Evolutionary conservation across 257 asterid species (phyloP), one percentile per base, ranked within the genome.

Genomic region (Gentiana dahurica): DNA sequence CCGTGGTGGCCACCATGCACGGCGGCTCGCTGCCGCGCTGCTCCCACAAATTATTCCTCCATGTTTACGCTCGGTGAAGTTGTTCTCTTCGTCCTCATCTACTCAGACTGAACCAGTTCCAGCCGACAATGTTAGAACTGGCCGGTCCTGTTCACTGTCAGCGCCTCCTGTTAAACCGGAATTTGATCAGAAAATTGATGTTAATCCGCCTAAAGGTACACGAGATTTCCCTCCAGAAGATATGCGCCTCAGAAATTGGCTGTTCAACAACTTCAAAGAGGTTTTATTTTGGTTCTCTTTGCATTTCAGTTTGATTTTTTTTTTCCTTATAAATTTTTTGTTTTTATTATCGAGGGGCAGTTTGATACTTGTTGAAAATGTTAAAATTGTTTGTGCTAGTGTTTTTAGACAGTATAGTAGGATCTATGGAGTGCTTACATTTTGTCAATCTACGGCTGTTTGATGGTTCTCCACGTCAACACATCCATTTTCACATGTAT

Each of bases 221-320:
- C 79, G 96, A 12, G 98, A 91, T 75, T 91, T 91, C 43, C 94
- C 95, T 5, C 98, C 98, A 0, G 96, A 91, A 59, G 98, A 91
- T 46, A 87, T 91, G 98, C 84, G 98, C 58, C 89, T 87, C n/a
- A 85, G 97, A 65, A 85, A 33, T 67, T 91, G 98, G 98, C 86
- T 87, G 33, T 87, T 91, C 70, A 77, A 77, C 53, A 71, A 87
- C 71, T 91, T 87, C 76, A 86, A 86, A 68, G 88, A 87, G 88
- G 98, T 87, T 51, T 2, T 38, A 34, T 7, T 49, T 45, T 59
- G n/a, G 24, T 2, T 13, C 33, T 56, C 5, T 15, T 39, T 56
- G 38, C 33, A 33, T 6, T 32, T 56, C 41, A 46, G 12, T 32
- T 57, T 11, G 24, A 24, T 24, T 24, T 24, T 24, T 24, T 15